phyloP scores from a whole-genome alignment of 1,284 basidiomycete genomes.

The Leccinum subfulvum region DNA sequence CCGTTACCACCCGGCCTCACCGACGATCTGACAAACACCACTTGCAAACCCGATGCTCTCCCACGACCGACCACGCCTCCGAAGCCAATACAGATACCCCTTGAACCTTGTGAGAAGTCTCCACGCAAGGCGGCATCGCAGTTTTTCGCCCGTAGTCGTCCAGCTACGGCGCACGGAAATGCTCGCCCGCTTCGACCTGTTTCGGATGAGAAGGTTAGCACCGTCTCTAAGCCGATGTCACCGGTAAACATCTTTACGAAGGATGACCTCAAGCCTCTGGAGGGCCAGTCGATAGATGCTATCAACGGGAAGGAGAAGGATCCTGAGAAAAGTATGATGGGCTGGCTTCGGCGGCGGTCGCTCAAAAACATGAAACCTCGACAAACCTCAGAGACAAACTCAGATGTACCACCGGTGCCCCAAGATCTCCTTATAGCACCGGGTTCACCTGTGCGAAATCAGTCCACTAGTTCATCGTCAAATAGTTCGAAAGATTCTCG shows the following conservation, averaged over 20 bases:
- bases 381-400: constrained; percentile 21
- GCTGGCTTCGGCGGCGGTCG: constrained; percentile 62
- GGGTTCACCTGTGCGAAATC: constrained; percentile 27
- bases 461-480: constrained; percentile 23
- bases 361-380: constrained; percentile 27
- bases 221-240: constrained; percentile 5
- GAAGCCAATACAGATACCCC: constrained; percentile 6
- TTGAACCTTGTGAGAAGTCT: constrained; percentile 22
- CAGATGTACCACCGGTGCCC: constrained; percentile 17
- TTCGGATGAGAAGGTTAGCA: constrained; percentile 18
- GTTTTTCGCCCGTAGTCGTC: constrained; percentile 13
- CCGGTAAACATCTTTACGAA: constrained; percentile 21
- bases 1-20: constrained; percentile 52
- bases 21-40: constrained; percentile 36
- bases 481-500: constrained; percentile 29
- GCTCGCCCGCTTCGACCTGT: constrained; percentile 13
- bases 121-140: constrained; percentile 29
- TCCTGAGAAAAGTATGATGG: constrained; percentile 43
- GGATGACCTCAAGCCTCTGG: constrained; percentile 14
- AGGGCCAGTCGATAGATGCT: constrained; percentile 9
- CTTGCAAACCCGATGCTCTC: constrained; percentile 35
- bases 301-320: constrained; percentile 41
- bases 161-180: constrained; percentile 12
- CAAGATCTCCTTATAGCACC: constrained; percentile 15
- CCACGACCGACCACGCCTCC: constrained; percentile 27